Conservation (phyloP, 257 asterid genomes). For the Anisodus acutangulus region DNA sequence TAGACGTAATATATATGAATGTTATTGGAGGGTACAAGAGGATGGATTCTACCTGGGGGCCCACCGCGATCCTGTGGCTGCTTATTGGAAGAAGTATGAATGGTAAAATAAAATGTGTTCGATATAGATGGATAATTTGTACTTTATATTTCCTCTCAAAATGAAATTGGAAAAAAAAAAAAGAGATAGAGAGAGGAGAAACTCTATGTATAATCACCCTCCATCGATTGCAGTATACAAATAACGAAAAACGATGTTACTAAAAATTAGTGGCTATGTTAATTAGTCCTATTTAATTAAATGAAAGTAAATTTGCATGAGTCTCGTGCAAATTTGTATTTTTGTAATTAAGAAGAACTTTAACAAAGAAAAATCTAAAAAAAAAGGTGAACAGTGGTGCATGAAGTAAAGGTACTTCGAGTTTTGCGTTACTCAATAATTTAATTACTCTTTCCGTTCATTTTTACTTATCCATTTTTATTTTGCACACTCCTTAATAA, state of each 20-base stretch:
- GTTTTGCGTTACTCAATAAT: too few species aligned
- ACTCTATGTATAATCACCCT: neutral
- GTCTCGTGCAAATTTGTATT: too few species aligned
- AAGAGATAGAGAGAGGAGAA: neutral
- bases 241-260: too few species aligned
- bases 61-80: neutral
- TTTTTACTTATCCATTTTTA: too few species aligned
- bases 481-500: too few species aligned
- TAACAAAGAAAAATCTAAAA: too few species aligned
- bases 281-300: too few species aligned
- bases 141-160: neutral
- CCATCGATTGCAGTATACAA: neutral
- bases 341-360: too few species aligned
- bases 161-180: neutral
- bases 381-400: too few species aligned
- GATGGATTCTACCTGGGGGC: neutral
- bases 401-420: too few species aligned
- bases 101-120: neutral
- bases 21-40: conserved; percentile 16
- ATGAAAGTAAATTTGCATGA: neutral
- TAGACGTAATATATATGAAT: neutral
- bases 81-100: neutral
- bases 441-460: too few species aligned
- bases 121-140: neutral
- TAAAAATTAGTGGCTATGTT: too few species aligned